Conservation (phyloP, 1,284 basidiomycete species). For the Phaffia rhodozyma region DNA sequence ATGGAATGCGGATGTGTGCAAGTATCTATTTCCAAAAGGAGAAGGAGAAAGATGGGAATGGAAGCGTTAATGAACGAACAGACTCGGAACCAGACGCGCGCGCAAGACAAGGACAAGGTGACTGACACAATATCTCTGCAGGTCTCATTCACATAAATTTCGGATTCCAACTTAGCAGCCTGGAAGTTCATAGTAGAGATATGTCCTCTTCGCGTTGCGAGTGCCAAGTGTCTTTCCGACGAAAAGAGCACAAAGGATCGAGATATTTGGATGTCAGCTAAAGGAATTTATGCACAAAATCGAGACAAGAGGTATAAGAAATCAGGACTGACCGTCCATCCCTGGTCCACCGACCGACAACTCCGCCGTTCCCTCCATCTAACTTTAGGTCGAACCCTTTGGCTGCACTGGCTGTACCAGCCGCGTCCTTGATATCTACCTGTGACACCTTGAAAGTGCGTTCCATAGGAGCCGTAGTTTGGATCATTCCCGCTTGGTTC, state of each 20-base stretch:
- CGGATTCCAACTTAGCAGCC: slow-evolving; percentile 70
- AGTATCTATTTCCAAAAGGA: slow-evolving; percentile 46
- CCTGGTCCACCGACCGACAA: slow-evolving; percentile 62
- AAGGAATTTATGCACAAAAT: not conserved
- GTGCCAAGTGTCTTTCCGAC: slow-evolving; percentile 57
- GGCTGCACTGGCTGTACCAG: slow-evolving; percentile 58
- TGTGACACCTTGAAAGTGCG: slow-evolving; percentile 81
- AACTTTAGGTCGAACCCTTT: slow-evolving; percentile 70
- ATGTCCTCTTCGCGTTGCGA: slow-evolving; percentile 72
- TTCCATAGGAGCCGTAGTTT: slow-evolving; percentile 66
- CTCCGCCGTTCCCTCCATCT: slow-evolving; percentile 63
- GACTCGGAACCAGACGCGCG: not conserved
- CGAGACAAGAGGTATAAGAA: not conserved
- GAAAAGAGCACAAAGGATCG: not conserved
- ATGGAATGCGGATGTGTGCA: slow-evolving; percentile 85
- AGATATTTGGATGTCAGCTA: not conserved
- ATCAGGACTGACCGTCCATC: slow-evolving; percentile 62
- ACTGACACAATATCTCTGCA: slow-evolving; percentile 73
- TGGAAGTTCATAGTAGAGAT: slow-evolving; percentile 95
- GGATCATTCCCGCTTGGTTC: slow-evolving; percentile 55
- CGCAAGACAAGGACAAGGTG: not conserved
- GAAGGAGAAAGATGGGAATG: not conserved
- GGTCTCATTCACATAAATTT: slow-evolving; percentile 82
- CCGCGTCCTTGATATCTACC: slow-evolving; percentile 55
- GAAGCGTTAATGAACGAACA: not conserved